Base-by-base conservation (phyloP, 768 basidiomycete species). In the Kwoniella sp. region DNA sequence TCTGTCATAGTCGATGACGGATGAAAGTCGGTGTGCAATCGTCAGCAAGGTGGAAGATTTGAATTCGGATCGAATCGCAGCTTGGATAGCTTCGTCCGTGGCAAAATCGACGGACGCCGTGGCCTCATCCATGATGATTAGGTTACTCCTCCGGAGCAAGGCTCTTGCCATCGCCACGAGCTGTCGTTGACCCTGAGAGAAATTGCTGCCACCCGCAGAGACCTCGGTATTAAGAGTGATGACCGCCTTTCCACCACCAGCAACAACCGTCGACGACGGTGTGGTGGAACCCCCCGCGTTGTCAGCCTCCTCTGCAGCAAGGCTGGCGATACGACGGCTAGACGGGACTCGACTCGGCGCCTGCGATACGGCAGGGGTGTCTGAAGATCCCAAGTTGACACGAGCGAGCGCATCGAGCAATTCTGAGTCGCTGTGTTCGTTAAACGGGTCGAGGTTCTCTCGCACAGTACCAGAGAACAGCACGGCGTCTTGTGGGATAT, bases 141-240 rank as follows among this genome's bases (percentile, higher is more conserved):
- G 43, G 38, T 63, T 63, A 10, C 56, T 64, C 23, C 62, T 51
- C 31, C 58, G 44, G 15, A 63, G 50, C 11, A 67, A 36, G 8
- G 59, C 66, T 39, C 63, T 42, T 2, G 58, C 69, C 48, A 69
- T 61, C 11, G 73, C 73, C 1, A 78, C 56, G 2, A 79, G 65
- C 45, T 96, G 91, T 9, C 89, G 74, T 68, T 96, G 90, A 9
- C 92, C 91, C 53, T 90, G 88, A 1, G 88, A 91, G 73, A 95
- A 92, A 76, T 95, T 93, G 26, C 83, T 79, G 0, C 90, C 90
- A 0, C 89, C 89, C 0, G 87, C 79, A 0, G 88, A 88, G 8
- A 93, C 85, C 54, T 85, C 83, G 0, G 85, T 87, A 17, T 87
- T 83, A 3, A 93, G 78, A 0, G 82, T 79, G 25, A 92, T 76